Percentiles rank a stretch among this genome's conserved stretches.
Conservation (phyloP, 2,329 filamentous ascomycete genomes). For the Dryadomyces quercus-mongolicae region DNA sequence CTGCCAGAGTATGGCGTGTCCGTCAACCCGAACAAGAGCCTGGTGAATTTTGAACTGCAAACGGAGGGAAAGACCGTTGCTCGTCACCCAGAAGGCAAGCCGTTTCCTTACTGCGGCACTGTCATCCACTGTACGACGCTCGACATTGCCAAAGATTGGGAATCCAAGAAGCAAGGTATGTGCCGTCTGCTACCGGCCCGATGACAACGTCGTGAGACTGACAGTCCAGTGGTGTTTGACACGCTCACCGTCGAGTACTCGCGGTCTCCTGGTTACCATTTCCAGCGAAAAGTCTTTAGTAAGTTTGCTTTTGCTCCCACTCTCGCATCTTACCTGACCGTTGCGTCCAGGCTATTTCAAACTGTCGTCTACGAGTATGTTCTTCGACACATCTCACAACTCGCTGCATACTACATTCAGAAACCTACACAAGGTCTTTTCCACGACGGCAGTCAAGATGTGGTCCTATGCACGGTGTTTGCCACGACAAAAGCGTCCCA, state of each 20-base stretch:
- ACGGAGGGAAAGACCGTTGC: slow-evolving; percentile 41
- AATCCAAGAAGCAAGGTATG: slow-evolving; percentile 36
- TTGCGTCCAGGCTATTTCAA: slow-evolving; percentile 50
- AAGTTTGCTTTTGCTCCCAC: slow-evolving; percentile 18
- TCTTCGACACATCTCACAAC: slow-evolving; percentile 73
- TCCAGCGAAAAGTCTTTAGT: slow-evolving; percentile 69
- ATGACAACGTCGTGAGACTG: neutral
- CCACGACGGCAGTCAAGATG: slow-evolving; percentile 67
- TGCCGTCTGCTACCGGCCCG: slow-evolving; percentile 8
- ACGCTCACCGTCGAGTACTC: slow-evolving; percentile 69
- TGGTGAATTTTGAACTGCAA: slow-evolving; percentile 67
- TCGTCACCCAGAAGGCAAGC: slow-evolving; percentile 24
- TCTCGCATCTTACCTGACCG: neutral
- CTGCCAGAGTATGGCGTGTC: slow-evolving; percentile 68
- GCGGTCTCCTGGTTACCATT: slow-evolving; percentile 60
- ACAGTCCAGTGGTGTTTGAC: slow-evolving; percentile 42
- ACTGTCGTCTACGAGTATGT: slow-evolving; percentile 74
- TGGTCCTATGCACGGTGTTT: slow-evolving; percentile 52
- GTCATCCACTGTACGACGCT: slow-evolving; percentile 64
- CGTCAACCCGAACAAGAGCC: slow-evolving; percentile 66
- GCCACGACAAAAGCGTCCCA: slow-evolving; percentile 40
- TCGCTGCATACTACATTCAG: slow-evolving; percentile 50
- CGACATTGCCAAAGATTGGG: slow-evolving; percentile 58
- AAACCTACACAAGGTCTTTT: slow-evolving; percentile 67
- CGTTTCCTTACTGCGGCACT: slow-evolving; percentile 86